Percentiles rank a stretch among this genome's conserved stretches.
phyloP scores from a whole-genome alignment of 2,329 filamentous ascomycete genomes.

The Neopestalotiopsis clavispora region DNA sequence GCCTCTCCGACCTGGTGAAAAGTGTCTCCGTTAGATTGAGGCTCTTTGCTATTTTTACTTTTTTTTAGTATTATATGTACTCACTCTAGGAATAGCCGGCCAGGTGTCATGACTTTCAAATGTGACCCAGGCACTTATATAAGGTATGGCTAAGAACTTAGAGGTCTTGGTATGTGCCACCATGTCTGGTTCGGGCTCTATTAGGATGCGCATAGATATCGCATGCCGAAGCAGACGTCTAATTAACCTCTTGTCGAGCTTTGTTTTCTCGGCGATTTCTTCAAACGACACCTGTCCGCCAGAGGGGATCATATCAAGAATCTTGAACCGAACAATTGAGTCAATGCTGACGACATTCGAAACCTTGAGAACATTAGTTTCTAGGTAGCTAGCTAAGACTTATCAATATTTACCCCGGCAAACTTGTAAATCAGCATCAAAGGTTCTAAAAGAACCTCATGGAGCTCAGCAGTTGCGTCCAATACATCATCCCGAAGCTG shows the following conservation, averaged over 20 bases:
- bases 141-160: slow-evolving; percentile 34
- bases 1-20: slow-evolving; percentile 32
- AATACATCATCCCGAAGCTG: slow-evolving; percentile 15
- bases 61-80: slow-evolving; percentile 27
- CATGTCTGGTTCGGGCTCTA: slow-evolving; percentile 40
- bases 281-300: slow-evolving; percentile 29
- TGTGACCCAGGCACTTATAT: slow-evolving; percentile 23
- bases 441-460: slow-evolving; percentile 21
- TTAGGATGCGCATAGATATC: slow-evolving; percentile 44
- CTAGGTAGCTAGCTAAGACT: background rate
- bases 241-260: slow-evolving; percentile 26
- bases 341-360: slow-evolving; percentile 29
- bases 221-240: slow-evolving; percentile 44
- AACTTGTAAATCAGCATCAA: slow-evolving; percentile 8
- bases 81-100: slow-evolving; percentile 34
- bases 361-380: slow-evolving; percentile 7
- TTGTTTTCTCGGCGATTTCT: slow-evolving; percentile 29
- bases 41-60: slow-evolving; percentile 23
- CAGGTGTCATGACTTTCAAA: slow-evolving; percentile 37
- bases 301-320: slow-evolving; percentile 33
- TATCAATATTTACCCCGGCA: slow-evolving; percentile 13
- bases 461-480: slow-evolving; percentile 23
- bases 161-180: slow-evolving; percentile 45
- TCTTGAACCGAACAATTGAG: slow-evolving; percentile 36
- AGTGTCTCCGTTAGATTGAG: background rate